Evolutionary conservation across 441 rosid species (phyloP).

Genomic region (Pelargonium australe): DNA sequence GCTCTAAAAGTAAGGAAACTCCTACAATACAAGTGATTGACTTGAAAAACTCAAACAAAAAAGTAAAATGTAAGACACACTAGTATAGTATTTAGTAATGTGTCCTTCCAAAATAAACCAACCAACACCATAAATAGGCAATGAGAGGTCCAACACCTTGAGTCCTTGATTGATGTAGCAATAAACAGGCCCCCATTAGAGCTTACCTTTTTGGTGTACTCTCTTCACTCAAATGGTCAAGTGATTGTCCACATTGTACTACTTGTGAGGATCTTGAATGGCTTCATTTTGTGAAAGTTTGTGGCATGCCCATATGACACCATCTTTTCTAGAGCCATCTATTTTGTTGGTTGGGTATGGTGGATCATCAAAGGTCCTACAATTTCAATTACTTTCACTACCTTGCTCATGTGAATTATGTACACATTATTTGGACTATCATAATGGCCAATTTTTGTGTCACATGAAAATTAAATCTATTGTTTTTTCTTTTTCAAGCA

Average conservation of each 20-base stretch:
- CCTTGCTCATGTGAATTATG: not conserved
- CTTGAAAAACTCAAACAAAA: too few relatives aligned
- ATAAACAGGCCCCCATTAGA: not conserved
- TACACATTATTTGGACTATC: too few relatives aligned
- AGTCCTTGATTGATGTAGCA: not conserved
- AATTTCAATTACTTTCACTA: not conserved
- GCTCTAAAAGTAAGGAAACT: too few relatives aligned
- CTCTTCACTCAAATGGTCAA: not conserved
- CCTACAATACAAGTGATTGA: too few relatives aligned
- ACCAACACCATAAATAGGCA: not conserved
- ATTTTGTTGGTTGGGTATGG: not conserved
- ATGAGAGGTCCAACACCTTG: not conserved
- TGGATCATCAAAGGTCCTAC: not conserved
- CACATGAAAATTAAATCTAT: too few relatives aligned
- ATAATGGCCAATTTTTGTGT: too few relatives aligned
- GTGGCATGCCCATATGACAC: not conserved
- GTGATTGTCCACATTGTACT: not conserved
- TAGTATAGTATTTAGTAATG: too few relatives aligned
- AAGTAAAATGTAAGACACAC: too few relatives aligned
- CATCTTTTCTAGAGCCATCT: not conserved
- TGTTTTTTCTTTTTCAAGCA: too few relatives aligned
- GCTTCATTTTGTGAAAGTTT: not conserved
- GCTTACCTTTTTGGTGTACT: not conserved
- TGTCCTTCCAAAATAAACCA: not conserved
- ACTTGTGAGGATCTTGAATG: not conserved